These are phyloP conservation scores for Ophiostoma perfectum DNA, from an alignment of 2,329 filamentous ascomycete genomes.

Conservation along the genomic window DNA sequence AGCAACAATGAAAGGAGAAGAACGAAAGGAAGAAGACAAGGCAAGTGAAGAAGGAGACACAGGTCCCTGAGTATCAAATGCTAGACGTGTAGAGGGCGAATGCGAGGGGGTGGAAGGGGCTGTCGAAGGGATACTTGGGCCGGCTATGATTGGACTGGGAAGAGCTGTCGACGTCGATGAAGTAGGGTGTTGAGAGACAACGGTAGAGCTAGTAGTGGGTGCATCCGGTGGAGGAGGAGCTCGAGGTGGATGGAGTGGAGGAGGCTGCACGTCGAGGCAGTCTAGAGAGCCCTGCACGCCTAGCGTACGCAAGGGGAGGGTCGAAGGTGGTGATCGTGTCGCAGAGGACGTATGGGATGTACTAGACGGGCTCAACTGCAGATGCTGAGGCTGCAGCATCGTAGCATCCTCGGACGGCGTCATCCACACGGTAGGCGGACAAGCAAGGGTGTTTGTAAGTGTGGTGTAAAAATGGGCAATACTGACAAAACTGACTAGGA, in stretches of 20 bases:
- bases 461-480: conserved; percentile 12
- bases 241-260: conserved; percentile 7
- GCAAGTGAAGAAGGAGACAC: neutral
- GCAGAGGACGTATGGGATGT: neutral
- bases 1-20: neutral
- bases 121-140: conserved; percentile 12
- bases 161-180: neutral
- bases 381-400: conserved; percentile 5
- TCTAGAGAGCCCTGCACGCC: conserved; percentile 2
- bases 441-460: conserved; percentile 14
- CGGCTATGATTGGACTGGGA: conserved; percentile 10
- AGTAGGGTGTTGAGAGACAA: neutral
- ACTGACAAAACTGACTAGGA: neutral
- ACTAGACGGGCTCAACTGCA: neutral
- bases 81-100: conserved; percentile 1
- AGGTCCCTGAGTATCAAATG: conserved; percentile 2
- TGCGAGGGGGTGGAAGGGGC: conserved; percentile 9
- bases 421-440: conserved; percentile 3
- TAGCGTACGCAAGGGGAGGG: conserved; percentile 10
- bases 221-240: neutral
- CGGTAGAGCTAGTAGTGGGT: conserved; percentile 2
- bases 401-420: neutral
- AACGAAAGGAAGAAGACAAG: neutral
- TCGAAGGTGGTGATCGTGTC: neutral
- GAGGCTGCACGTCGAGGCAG: conserved; percentile 5